A percentile compares a stretch with the other conserved stretches of the same genome.
Conservation (phyloP, 164 flowering plant species). For the Aristolochia fimbriata region DNA sequence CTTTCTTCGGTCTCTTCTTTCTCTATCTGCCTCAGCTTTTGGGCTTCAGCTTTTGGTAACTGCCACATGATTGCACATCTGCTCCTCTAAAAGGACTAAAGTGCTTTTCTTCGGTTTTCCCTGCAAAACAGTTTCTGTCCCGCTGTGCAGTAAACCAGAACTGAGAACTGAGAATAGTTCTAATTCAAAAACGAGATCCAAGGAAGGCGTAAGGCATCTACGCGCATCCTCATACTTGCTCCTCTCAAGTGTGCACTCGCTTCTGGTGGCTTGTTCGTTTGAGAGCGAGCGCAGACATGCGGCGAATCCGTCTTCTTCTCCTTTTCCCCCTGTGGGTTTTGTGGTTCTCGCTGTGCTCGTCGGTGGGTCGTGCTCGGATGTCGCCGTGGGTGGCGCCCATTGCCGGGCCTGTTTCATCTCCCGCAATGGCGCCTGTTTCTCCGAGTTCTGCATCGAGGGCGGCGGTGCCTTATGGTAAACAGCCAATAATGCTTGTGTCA, state of each 20-base stretch:
- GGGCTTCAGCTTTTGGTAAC: constrained; percentile 4
- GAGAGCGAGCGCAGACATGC: not conserved
- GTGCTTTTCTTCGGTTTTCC: not conserved
- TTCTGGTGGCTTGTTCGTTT: not conserved
- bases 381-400: constrained; percentile 4
- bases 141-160: not conserved
- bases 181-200: not conserved
- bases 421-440: not conserved
- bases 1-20: not conserved
- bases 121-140: constrained; percentile 1
- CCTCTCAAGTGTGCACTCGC: not conserved
- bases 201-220: no score
- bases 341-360: constrained; percentile 1
- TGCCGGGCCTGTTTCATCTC: constrained; percentile 3
- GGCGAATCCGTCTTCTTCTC: not conserved
- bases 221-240: not conserved
- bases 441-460: not conserved
- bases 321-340: constrained; percentile 4
- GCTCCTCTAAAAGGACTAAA: not conserved
- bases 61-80: constrained; percentile 10
- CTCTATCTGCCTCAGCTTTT: constrained; percentile 4
- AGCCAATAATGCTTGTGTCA: not conserved
- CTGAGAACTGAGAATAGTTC: not conserved
- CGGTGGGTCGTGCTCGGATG: constrained; percentile 1
- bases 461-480: constrained; percentile 4